Conservation (phyloP, 176 grass and related monocot genomes). For the Leersia perrieri region DNA sequence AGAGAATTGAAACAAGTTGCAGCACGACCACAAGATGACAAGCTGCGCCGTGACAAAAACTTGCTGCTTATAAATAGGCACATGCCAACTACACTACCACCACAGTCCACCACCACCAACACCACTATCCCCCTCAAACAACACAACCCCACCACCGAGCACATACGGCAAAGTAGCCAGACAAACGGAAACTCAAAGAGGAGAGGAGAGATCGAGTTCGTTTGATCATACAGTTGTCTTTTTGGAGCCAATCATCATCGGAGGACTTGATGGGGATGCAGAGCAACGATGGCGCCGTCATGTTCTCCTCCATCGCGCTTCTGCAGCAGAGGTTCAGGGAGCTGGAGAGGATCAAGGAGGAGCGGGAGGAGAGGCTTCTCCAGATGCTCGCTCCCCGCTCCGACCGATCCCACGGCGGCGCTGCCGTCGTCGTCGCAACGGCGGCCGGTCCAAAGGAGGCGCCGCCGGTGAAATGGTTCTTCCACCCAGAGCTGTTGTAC, state of each 20-base stretch:
- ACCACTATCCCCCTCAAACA: neutral
- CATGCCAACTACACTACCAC: conserved; percentile 23
- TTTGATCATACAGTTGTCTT: neutral
- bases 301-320: conserved; percentile 77
- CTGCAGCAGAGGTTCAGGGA: conserved; percentile 85
- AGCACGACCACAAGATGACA: conserved; percentile 43
- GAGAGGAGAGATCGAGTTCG: neutral
- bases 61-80: conserved; percentile 54
- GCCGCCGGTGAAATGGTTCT: conserved; percentile 52
- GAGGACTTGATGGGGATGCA: conserved; percentile 37
- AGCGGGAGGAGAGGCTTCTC: conserved; percentile 69
- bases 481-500: conserved; percentile 60
- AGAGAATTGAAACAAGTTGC: conserved; percentile 34
- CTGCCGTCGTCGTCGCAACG: neutral
- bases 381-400: conserved; percentile 25
- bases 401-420: neutral
- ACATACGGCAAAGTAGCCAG: conserved; percentile 8
- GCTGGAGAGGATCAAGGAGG: conserved; percentile 76
- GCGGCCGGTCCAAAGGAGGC: conserved; percentile 3
- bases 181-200: neutral
- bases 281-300: conserved; percentile 39
- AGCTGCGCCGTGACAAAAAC: conserved; percentile 23
- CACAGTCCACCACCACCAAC: conserved; percentile 22
- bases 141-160: conserved; percentile 11
- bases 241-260: neutral